These are phyloP conservation scores for Neurospora sublineolata DNA, from an alignment of 495 filamentous ascomycete species.

Conservation along the genomic window DNA sequence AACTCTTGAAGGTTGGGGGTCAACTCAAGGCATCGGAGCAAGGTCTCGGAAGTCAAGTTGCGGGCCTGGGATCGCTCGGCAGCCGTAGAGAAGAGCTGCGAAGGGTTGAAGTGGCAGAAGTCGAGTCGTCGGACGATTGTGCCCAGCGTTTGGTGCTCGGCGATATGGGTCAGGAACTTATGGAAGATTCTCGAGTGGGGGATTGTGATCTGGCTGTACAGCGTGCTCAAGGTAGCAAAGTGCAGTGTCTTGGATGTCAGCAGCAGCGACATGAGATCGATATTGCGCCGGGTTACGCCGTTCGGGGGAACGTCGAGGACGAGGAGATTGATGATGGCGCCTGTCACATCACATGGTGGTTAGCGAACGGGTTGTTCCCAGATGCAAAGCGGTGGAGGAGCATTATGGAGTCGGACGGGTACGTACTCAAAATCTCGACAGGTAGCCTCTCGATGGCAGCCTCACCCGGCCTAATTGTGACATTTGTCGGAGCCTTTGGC, in stretches of 20 bases:
- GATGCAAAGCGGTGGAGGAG: conserved; percentile 1
- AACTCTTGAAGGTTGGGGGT: conserved; percentile 72
- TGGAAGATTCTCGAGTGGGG: conserved; percentile 79
- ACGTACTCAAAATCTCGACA: conserved; percentile 61
- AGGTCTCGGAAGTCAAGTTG: conserved; percentile 67
- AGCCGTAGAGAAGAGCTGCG: conserved; percentile 67
- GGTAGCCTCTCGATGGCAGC: conserved; percentile 56
- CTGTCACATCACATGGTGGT: conserved; percentile 28
- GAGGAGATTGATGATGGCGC: conserved; percentile 64
- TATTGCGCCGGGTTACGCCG: conserved; percentile 66
- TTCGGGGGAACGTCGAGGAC: conserved; percentile 68
- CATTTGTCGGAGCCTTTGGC: conserved; percentile 14
- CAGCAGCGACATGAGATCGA: conserved; percentile 68
- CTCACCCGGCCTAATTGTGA: conserved; percentile 24
- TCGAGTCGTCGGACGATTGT: conserved; percentile 72
- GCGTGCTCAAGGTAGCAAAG: conserved; percentile 60
- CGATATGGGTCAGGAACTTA: conserved; percentile 70
- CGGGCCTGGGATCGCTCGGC: conserved; percentile 70
- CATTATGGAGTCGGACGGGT: not conserved
- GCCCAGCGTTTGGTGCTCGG: conserved; percentile 57
- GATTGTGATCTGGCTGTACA: conserved; percentile 76
- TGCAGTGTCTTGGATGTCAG: conserved; percentile 67
- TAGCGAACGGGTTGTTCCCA: conserved; percentile 5
- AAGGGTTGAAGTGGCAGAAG: conserved; percentile 81
- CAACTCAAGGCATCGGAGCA: conserved; percentile 63